These are phyloP conservation scores for Mycena belliarum DNA, from an alignment of 768 basidiomycete genomes.

Conservation along the genomic window DNA sequence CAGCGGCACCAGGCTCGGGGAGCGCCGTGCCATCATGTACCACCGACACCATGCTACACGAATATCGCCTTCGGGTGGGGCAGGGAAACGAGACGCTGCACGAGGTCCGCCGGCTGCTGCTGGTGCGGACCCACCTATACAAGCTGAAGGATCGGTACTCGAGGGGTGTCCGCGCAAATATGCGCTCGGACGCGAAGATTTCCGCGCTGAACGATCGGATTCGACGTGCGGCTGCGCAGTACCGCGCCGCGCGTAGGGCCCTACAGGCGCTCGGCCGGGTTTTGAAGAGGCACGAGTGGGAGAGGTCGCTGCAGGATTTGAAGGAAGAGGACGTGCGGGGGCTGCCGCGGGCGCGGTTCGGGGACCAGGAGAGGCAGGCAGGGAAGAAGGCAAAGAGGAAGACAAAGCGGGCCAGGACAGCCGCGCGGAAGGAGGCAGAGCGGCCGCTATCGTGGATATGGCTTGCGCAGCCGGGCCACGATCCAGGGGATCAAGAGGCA, in stretches of 20 bases:
- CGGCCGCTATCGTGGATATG: background rate
- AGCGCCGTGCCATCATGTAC: background rate
- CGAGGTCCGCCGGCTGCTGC: conserved; percentile 24
- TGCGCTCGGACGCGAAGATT: conserved; percentile 22
- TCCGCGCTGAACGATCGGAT: conserved; percentile 18
- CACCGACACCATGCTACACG: conserved; percentile 11
- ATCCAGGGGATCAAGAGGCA: background rate
- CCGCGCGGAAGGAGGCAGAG: background rate
- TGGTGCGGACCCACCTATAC: conserved; percentile 23
- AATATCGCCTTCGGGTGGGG: conserved; percentile 25
- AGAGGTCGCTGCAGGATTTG: conserved; percentile 13
- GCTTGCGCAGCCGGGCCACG: background rate
- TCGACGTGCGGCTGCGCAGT: conserved; percentile 17
- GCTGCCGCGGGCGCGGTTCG: conserved; percentile 3
- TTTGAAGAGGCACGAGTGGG: conserved; percentile 16
- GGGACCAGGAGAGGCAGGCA: background rate
- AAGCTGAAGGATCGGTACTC: conserved; percentile 25
- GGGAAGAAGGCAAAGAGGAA: background rate
- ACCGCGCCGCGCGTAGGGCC: conserved; percentile 21
- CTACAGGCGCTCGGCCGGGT: conserved; percentile 3
- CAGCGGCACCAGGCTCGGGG: background rate
- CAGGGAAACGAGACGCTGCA: conserved; percentile 30
- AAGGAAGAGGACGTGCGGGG: conserved; percentile 21
- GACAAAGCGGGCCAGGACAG: background rate
- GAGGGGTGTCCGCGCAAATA: conserved; percentile 27